A percentile compares a stretch with the other conserved stretches of the same genome.
Conservation (phyloP, 1,139 yeast genomes). For the Meyerozyma elateridarum region DNA sequence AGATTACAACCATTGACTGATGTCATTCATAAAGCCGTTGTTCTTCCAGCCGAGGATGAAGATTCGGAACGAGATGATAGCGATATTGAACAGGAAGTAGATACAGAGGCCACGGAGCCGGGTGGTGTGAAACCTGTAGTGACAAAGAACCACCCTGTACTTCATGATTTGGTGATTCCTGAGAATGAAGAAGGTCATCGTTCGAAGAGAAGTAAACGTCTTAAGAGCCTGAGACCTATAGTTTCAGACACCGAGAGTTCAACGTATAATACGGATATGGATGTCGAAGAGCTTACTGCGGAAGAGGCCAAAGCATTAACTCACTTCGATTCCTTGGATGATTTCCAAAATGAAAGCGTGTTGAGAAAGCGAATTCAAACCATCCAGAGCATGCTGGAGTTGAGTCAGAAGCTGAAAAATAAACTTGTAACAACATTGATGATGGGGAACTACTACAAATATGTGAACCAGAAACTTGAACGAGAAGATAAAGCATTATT, state of each 20-base stretch:
- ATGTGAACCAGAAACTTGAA: conserved; percentile 30
- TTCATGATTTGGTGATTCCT: conserved; percentile 49
- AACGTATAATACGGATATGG: conserved; percentile 31
- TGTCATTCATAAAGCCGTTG: conserved; percentile 44
- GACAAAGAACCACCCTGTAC: conserved; percentile 43
- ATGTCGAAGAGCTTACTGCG: conserved; percentile 32
- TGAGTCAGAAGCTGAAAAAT: conserved; percentile 54
- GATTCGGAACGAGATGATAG: conserved; percentile 24
- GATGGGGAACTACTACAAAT: conserved; percentile 66
- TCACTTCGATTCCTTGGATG: conserved; percentile 38
- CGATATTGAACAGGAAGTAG: conserved; percentile 9
- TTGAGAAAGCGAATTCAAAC: conserved; percentile 53
- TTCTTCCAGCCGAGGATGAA: conserved; percentile 46
- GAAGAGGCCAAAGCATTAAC: conserved; percentile 37
- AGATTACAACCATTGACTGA: conserved; percentile 54
- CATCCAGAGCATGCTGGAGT: conserved; percentile 42
- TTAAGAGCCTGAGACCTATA: conserved; percentile 7
- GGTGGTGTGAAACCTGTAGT: conserved; percentile 50
- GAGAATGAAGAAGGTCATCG: conserved; percentile 17
- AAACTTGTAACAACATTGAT: conserved; percentile 65
- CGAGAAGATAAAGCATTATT: conserved; percentile 15
- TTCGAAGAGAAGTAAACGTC: conserved; percentile 3
- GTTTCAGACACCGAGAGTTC: conserved; percentile 15
- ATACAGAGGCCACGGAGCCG: conserved; percentile 42
- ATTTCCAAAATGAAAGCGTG: conserved; percentile 48